Base-by-base conservation (phyloP, 768 basidiomycete species). In the Guyanaporus albipodus region DNA sequence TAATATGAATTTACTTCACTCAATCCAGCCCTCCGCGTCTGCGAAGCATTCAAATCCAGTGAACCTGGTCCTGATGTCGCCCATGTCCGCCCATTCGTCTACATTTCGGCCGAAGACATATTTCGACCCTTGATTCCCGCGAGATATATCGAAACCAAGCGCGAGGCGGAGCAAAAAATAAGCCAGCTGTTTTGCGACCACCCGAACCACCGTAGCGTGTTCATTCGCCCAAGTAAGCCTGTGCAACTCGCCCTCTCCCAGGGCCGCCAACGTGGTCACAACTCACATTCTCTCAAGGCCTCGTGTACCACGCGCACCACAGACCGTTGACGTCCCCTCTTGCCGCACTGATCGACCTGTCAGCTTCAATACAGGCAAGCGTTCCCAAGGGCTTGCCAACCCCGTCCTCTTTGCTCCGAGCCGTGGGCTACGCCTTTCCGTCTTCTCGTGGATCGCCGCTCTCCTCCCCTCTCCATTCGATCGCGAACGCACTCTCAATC, bases 251-350 rank as follows among this genome's bases (percentile, higher is more conserved):
- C 48, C 47, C 44, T 43, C 48, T 44, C 46, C 49, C 23, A 23
- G 12, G 45, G 14, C 26, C 21, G 41, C 50, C 36, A 51, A 49
- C 54, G 49, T 52, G 51, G 50, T 50, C 46, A 36, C 38, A 32
- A 38, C 34, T 37, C 45, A 27, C 49, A 26, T 33, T 23, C 39
- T 43, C 37, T 28, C 41, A 63, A 92, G 96, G 94, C 53, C 73
- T 99, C 43, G 91, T 99, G 56, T 98, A 98, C 69, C 95, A 98
- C 62, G 87, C 95, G 8, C 92, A 96, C 67, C 74, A 85, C 55
- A 83, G 93, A 34, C 96, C 96, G n/a, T 60, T 94, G 38, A 86
- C 87, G 9, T 86, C 91, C 33, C 86, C 91, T 41, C 75, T 88
- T 42, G 93, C 95, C 1, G 84, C 85, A 7, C 61, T 92, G 45